Base-by-base conservation (phyloP, 345 rosid genomes). In the Arabidopsis arenosa region DNA sequence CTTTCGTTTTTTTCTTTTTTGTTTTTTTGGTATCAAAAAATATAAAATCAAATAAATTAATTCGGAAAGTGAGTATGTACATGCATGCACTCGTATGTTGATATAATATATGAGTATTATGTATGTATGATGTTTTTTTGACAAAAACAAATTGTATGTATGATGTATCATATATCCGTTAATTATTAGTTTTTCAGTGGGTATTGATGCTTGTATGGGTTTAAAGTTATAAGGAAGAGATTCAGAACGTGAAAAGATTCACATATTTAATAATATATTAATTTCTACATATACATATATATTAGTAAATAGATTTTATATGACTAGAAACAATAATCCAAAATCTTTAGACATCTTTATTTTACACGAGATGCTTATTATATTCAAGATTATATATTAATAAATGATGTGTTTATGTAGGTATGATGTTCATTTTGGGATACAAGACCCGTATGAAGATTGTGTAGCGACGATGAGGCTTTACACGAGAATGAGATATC, bases 381-480 rank as follows among this genome's bases (percentile, higher is more conserved):
- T 51, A 48, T 54, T 15, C 7, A 70, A 28, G 8, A 37, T 26
- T 60, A 3, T 36, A 47, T 65, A 7, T 26, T 65, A 73, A 58
- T 28, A 36, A 35, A 7, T 63, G 14, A 68, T 49, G 35, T 33
- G 23, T 52, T 58, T 36, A 21, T 35, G 21, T 36, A 91, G 97
- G 48, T 93, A 91, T 74, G 97, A 94, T 61, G 85, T 92, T 73
- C 93, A 91, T 78, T 79, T 60, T 35, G 94, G 94, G 3, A 83
- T 84, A 57, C 96, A 92, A 85, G 87, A 89, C 23, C 97, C 98
- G 0, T 94, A 81, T 7, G 97, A 94, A 43, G 97, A 94, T 60
- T 87, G 97, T 63, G 96, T 88, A 11, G 97, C 96, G 9, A 80
- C 93, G 32, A 87, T 92, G 98, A 89, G 95, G 83, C 90, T 94